phyloP scores from a whole-genome alignment of 257 asterid species.

The Eucommia ulmoides region DNA sequence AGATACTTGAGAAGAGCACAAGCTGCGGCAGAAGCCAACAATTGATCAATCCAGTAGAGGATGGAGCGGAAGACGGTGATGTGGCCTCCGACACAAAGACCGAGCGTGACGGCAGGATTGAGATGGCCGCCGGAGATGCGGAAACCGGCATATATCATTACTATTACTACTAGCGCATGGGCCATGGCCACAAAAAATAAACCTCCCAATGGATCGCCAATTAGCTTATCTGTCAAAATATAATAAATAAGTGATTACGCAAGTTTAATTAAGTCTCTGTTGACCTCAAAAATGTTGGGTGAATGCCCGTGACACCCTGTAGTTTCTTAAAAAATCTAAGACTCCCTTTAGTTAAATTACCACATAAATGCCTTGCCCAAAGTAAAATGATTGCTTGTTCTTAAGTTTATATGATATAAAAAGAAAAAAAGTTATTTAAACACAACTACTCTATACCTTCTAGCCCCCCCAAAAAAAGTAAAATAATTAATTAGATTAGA shows the following conservation, averaged over 20 bases:
- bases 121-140: constrained; percentile 90
- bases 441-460: too few relatives aligned
- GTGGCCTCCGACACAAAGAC: constrained; percentile 71
- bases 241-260: not conserved
- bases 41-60: constrained; percentile 77
- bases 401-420: too few relatives aligned
- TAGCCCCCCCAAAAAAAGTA: too few relatives aligned
- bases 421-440: too few relatives aligned
- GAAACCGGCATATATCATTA: constrained; percentile 72
- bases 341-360: too few relatives aligned
- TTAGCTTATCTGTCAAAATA: constrained; percentile 37
- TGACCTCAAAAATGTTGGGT: not conserved
- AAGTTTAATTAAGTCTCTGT: not conserved
- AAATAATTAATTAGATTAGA: too few relatives aligned
- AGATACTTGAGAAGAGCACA: constrained; percentile 64
- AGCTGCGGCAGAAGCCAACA: constrained; percentile 88
- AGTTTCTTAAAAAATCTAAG: too few relatives aligned
- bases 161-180: constrained; percentile 80
- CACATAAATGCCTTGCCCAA: too few relatives aligned
- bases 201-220: constrained; percentile 52
- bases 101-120: constrained; percentile 90
- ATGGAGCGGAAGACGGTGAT: constrained; percentile 67
- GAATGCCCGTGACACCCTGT: too few relatives aligned
- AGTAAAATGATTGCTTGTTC: too few relatives aligned
- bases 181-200: constrained; percentile 91